Evolutionary conservation across 805 yeast genomes (phyloP), one percentile per base, ranked within the genome.

Genomic region (Tetrapisispora fleetii): DNA sequence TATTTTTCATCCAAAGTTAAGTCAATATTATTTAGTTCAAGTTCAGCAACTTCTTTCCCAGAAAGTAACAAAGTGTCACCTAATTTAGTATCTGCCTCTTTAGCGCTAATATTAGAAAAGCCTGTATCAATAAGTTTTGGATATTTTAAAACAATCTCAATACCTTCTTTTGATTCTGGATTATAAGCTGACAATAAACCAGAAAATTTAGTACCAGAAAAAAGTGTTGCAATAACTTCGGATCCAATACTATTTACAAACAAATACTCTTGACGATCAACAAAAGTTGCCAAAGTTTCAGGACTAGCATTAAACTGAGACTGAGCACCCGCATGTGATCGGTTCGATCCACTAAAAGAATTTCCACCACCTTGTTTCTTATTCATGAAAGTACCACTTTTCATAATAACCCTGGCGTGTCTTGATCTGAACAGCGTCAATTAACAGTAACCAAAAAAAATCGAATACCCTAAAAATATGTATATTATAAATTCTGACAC

Each of bases 241-340:
- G 75, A 70, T 18, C 95, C 86, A 39, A 83, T 67, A 7, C 88
- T 70, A 52, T 78, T 78, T 37, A 77, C 71, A 40, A 84, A 64
- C 44, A 81, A 68, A 53, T 64, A 80, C 42, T 76, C 59, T 48
- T 81, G 67, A 48, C 85, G 72, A 54, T 82, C 86, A 54, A 74
- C 71, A 74, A 77, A 71, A 58, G 48, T 64, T 63, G 48, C 59
- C 6, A 61, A 53, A 16, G 56, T 57, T 17, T 64, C 66, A 19
- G 58, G 55, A 40, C 54, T 54, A 41, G 62, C 67, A 43, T 49
- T 48, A 43, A 63, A 64, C 13, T 18, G 22, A 17, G 18, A 13
- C 17, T 45, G 51, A 24, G 37, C 37, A n/a, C 21, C 36, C 2
- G 39, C 27, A 24, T 32, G 46, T 22, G 14, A 32, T 27, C 47